Evolutionary conservation across 768 basidiomycete species (phyloP).

Genomic region (Naganishia antarctica): DNA sequence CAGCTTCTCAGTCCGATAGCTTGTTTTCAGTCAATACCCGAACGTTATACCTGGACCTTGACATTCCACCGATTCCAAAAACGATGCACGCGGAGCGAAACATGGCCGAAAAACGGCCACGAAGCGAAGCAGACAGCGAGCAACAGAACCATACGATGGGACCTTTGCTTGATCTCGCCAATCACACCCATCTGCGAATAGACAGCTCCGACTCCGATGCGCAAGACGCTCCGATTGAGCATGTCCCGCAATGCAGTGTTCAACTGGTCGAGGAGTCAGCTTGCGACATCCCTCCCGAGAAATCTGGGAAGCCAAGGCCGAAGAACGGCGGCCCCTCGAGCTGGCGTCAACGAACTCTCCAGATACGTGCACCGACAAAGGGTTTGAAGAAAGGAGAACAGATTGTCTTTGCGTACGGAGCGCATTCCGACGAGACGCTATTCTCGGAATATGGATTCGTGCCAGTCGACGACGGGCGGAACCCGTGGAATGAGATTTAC

Average conservation of each 20-base stretch:
- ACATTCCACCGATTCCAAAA: conserved; percentile 52
- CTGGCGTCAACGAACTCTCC: conserved; percentile 18
- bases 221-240: not conserved
- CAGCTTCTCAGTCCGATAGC: no score
- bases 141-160: conserved; percentile 77
- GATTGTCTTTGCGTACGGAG: conserved; percentile 71
- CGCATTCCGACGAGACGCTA: conserved; percentile 68
- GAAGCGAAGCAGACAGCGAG: conserved; percentile 19
- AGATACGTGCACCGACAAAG: conserved; percentile 35
- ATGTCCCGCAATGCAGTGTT: not conserved
- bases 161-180: conserved; percentile 86
- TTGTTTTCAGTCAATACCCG: conserved; percentile 74
- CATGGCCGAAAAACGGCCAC: not conserved
- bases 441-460: conserved; percentile 91
- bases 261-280: not conserved
- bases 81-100: not conserved
- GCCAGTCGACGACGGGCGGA: conserved; percentile 27
- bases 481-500: conserved; percentile 58
- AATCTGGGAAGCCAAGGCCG: not conserved
- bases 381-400: conserved; percentile 59
- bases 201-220: not conserved
- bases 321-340: not conserved
- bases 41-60: conserved; percentile 59
- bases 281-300: not conserved
- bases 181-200: conserved; percentile 55